Evolutionary conservation across 2,329 filamentous ascomycete species (phyloP).

Genomic region (Aotearoamyces nothofagi): DNA sequence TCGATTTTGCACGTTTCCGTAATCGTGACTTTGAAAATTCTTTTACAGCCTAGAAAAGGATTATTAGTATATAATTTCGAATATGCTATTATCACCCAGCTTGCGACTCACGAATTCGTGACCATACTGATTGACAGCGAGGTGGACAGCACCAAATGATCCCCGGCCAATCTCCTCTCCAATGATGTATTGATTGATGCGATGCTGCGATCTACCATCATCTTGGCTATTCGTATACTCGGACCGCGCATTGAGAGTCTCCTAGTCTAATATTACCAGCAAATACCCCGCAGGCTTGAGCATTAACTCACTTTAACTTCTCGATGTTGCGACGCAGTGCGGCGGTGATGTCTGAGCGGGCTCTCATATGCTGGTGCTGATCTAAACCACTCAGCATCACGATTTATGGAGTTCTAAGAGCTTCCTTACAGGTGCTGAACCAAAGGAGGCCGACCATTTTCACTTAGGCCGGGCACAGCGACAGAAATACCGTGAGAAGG

Average conservation of each 20-base stretch:
- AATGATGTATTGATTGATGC: constrained; percentile 91
- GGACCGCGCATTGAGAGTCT: constrained; percentile 81
- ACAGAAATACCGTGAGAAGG: constrained; percentile 30
- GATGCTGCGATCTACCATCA: constrained; percentile 67
- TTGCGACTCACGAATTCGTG: constrained; percentile 76
- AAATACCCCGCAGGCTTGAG: constrained; percentile 1
- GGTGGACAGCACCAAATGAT: constrained; percentile 86
- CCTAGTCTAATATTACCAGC: constrained; percentile 30
- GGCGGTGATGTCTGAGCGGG: constrained; percentile 49
- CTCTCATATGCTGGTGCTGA: constrained; percentile 33
- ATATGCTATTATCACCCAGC: too few species aligned
- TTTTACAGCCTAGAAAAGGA: constrained; percentile 61
- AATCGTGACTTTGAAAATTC: constrained; percentile 92
- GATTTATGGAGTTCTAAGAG: not conserved
- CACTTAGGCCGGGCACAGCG: constrained; percentile 25
- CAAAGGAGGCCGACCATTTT: constrained; percentile 23
- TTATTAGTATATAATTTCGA: too few species aligned
- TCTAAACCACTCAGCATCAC: constrained; percentile 20
- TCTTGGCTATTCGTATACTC: constrained; percentile 75
- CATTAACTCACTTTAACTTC: constrained; percentile 39
- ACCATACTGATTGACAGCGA: constrained; percentile 80
- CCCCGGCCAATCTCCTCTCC: constrained; percentile 92
- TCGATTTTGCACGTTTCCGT: constrained; percentile 78
- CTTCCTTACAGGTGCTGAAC: constrained; percentile 15
- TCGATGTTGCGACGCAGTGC: constrained; percentile 41